These are phyloP conservation scores for Kluyveromyces sp. DNA, from an alignment of 1,139 yeast genomes.

Conservation along the genomic window DNA sequence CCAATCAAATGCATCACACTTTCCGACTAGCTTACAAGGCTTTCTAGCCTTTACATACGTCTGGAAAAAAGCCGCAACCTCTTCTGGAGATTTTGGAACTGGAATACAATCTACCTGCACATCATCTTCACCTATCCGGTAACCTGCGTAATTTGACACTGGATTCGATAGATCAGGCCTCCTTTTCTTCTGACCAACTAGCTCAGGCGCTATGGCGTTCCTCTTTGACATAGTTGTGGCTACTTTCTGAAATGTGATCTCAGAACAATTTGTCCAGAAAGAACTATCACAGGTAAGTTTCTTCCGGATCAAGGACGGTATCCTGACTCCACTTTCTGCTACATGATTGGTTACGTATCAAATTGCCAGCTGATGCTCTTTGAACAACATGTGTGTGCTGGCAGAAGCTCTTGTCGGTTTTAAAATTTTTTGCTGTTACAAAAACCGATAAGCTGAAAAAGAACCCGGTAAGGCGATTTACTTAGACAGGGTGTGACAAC, in stretches of 20 bases:
- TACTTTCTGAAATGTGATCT: too few relatives aligned
- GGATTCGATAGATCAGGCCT: slow-evolving; percentile 10
- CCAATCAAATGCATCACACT: slow-evolving; percentile 15
- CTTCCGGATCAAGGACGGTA: too few relatives aligned
- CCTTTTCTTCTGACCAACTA: slow-evolving; percentile 1
- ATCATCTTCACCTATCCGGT: slow-evolving; percentile 9
- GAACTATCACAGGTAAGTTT: too few relatives aligned
- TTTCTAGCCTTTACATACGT: slow-evolving; percentile 16
- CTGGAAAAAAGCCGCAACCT: slow-evolving; percentile 13
- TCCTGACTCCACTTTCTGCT: not conserved
- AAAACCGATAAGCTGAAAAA: too few relatives aligned
- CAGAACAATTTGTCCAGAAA: too few relatives aligned
- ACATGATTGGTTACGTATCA: not conserved
- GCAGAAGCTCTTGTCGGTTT: not conserved
- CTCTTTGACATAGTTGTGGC: slow-evolving; percentile 8
- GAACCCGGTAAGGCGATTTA: too few relatives aligned
- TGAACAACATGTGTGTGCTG: too few relatives aligned
- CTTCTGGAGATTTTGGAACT: slow-evolving; percentile 15
- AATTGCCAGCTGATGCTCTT: too few relatives aligned
- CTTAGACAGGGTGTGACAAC: too few relatives aligned
- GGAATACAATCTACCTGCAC: slow-evolving; percentile 15
- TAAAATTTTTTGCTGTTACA: not conserved
- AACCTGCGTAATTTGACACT: slow-evolving; percentile 13
- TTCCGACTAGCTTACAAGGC: slow-evolving; percentile 23
- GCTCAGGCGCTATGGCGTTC: not conserved